Evolutionary conservation across 176 grass and related monocot genomes (phyloP), one percentile per base, ranked within the genome.

Genomic region (Triticum timopheevii): DNA sequence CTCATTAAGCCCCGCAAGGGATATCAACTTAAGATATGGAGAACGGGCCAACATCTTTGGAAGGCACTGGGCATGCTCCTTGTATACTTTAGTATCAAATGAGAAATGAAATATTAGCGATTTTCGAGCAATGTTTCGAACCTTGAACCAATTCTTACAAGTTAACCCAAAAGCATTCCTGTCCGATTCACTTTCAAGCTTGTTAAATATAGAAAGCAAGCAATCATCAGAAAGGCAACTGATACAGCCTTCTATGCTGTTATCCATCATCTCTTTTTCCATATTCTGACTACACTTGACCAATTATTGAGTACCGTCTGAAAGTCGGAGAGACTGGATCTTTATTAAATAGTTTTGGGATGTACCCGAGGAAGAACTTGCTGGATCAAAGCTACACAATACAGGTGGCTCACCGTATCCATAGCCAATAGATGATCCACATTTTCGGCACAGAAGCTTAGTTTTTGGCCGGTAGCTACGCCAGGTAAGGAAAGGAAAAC

Each of bases 151-250:
- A 81, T 69, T 91, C 78, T 81, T 93, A 68, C 93, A 98, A 44
- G 96, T 95, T 80, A 95, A 86, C n/a, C 92, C 93, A 89, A 98
- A 98, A 69, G 90, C 86, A 86, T 92, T 92, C 69, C 79, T 89
- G 31, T 95, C 96, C 6, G 58, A 72, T 56, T 68, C 79, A 75
- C 70, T 92, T 69, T 86, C 88, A 68, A 95, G 84, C 81, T 88
- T 92, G 73, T 80, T 87, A 77, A 92, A 89, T 90, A 98, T 89
- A 78, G 81, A 80, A 84, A 92, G 45, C 74, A 98, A 84, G 69
- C 96, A 95, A 89, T 95, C 96, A 13, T 94, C 86, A 16, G 95
- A 94, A 38, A 95, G 65, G 79, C 23, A 85, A 58, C 15, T 49
- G 22, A 61, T 86, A 34, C 35, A 87, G 86, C 65, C 82, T 31